Base-by-base conservation (phyloP, 805 yeast species). In the Grigorovia jiainica region DNA sequence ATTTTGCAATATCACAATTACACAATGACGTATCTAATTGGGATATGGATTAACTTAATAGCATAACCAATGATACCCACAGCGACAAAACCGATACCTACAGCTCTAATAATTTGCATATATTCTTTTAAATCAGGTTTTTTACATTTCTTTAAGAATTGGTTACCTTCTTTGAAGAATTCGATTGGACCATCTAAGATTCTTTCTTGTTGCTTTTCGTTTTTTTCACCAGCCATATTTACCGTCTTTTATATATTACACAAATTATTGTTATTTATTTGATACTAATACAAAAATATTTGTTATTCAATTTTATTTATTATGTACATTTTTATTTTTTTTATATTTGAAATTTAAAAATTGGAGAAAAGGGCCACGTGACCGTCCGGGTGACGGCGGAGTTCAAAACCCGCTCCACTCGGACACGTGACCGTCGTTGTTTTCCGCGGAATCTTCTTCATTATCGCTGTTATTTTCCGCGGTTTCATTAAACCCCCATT, bases 11-110 rank as follows among this genome's bases (percentile, higher is more conserved):
- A n/a, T n/a, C n/a, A n/a, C 20, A 18, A 33, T 72, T 72, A 87
- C 54, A 87, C 96, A 68, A 89, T 86, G 71, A 87, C 79, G 70
- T 87, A 89, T 73, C 96, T 83, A 71, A 89, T 87, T 61, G 97
- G 97, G 58, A 89, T 89, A 69, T 89, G 97, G 56, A 89, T 70
- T 61, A 90, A 77, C 70, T 90, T 90, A 68, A 92, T 92, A 58
- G 81, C 84, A 69, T 87, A 90, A 44, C 98, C 98, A 58, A 92
- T 94, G 57, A 86, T 82, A 60, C 98, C 98, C 89, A 90, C 92
- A 78, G 90, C 90, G 55, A 90, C 71, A 68, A 90, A 90, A 53
- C 98, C 98, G 49, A 89, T 74, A 57, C 97, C 97, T 41, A 90
- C 97, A 41, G 97, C 97, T 67, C 92, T 83, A 50, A 92, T 76